Evolutionary conservation across 768 basidiomycete species (phyloP).

Genomic region (Rubroboletus satanas): DNA sequence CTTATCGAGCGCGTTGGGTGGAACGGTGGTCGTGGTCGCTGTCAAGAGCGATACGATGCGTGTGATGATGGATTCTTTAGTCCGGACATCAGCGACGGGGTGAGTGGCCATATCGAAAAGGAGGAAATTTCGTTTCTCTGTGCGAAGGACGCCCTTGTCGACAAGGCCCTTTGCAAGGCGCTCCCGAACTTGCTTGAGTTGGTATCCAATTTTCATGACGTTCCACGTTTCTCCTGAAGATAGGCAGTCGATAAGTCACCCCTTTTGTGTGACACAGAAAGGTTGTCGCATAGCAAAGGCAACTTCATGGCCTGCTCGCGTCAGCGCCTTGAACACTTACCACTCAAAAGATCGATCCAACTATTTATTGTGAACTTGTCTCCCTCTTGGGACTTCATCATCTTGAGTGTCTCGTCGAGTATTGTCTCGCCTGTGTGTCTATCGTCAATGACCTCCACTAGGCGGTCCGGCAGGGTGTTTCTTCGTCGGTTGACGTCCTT

Average conservation of each 20-base stretch:
- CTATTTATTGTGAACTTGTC: slow-evolving; percentile 65
- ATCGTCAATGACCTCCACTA: slow-evolving; percentile 90
- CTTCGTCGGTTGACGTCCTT: slow-evolving; percentile 74
- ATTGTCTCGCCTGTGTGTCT: slow-evolving; percentile 94
- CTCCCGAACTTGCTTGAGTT: slow-evolving; percentile 97
- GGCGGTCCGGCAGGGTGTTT: slow-evolving; percentile 71
- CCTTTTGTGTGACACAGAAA: neutral
- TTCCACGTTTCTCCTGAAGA: slow-evolving; percentile 97
- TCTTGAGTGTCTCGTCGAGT: slow-evolving; percentile 89
- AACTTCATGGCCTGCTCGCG: neutral
- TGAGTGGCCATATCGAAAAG: slow-evolving; percentile 99
- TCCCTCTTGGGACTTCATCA: slow-evolving; percentile 81
- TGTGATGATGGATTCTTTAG: slow-evolving; percentile 79
- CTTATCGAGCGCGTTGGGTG: slow-evolving; percentile 66
- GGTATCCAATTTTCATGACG: slow-evolving; percentile 99
- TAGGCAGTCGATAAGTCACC: neutral
- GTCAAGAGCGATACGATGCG: slow-evolving; percentile 79
- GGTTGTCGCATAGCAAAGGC: neutral
- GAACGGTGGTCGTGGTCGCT: slow-evolving; percentile 75
- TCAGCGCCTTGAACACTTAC: slow-evolving; percentile 37
- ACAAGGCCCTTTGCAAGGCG: slow-evolving; percentile 95
- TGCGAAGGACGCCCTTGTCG: slow-evolving; percentile 98
- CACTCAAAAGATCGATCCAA: slow-evolving; percentile 94
- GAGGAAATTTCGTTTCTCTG: slow-evolving; percentile 97
- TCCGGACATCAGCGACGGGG: slow-evolving; percentile 89